A percentile compares a stretch with the other conserved stretches of the same genome.
These are phyloP conservation scores for Podospora comata DNA, from an alignment of 495 filamentous ascomycete genomes.

Conservation along the genomic window DNA sequence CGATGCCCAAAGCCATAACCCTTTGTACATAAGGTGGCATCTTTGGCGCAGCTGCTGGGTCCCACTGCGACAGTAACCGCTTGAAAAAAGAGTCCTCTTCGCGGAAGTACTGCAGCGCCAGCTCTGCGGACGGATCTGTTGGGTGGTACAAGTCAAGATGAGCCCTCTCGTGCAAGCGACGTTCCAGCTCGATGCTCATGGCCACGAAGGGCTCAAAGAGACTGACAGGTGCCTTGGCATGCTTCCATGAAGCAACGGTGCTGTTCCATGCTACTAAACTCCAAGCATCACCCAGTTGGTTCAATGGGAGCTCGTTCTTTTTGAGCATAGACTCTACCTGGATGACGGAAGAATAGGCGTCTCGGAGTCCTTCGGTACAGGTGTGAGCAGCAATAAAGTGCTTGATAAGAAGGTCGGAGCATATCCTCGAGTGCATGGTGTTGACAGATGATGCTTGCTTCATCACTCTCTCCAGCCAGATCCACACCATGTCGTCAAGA, in stretches of 20 bases:
- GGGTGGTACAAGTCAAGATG: constrained; percentile 47
- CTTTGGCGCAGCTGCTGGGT: not conserved
- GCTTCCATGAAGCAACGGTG: constrained; percentile 32
- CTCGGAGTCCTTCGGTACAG: constrained; percentile 29
- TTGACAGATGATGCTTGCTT: constrained; percentile 9
- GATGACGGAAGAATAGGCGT: constrained; percentile 36
- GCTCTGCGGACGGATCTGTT: constrained; percentile 31
- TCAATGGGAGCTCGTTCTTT: constrained; percentile 6
- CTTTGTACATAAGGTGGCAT: constrained; percentile 1
- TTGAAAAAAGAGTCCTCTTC: constrained; percentile 11
- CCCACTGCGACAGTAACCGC: not conserved
- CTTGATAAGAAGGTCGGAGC: constrained; percentile 19
- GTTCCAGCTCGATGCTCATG: constrained; percentile 22
- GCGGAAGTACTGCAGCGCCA: constrained; percentile 35
- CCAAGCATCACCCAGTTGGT: constrained; percentile 30
- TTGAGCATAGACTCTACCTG: constrained; percentile 29
- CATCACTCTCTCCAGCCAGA: constrained; percentile 40
- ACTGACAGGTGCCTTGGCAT: constrained; percentile 30
- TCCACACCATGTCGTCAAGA: constrained; percentile 41
- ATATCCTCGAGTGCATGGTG: constrained; percentile 14
- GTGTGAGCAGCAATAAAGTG: constrained; percentile 30
- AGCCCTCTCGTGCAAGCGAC: constrained; percentile 25
- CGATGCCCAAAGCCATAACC: constrained; percentile 24
- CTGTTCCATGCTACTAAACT: constrained; percentile 31
- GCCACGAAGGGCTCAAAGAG: constrained; percentile 43